These are phyloP conservation scores for Endocladia muricata DNA, from an alignment of 31 red algal genomes.

Conservation along the genomic window DNA sequence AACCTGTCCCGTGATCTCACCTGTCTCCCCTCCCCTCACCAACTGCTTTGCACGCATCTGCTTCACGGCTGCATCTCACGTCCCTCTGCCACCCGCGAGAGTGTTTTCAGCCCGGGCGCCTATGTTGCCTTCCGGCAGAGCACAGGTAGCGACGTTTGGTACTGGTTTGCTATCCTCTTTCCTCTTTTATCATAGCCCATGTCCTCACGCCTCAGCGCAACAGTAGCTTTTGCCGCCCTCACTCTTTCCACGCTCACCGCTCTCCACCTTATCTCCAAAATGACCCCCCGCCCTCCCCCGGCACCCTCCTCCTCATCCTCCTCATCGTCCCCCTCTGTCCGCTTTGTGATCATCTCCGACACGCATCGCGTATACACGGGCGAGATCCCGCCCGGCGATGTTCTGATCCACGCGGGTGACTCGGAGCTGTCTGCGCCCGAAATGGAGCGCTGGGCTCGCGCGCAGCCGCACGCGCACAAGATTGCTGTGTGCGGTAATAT, in stretches of 20 bases:
- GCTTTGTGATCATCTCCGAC: conserved; percentile 57
- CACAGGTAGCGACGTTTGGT: too few relatives aligned
- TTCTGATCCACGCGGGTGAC: conserved; percentile 61
- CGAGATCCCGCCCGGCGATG: conserved; percentile 33
- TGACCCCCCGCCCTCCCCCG: background rate
- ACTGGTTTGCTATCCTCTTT: too few relatives aligned
- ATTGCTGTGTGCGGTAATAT: conserved; percentile 59
- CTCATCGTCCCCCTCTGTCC: conserved; percentile 12
- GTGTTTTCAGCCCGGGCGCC: too few relatives aligned
- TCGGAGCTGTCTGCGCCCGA: conserved; percentile 30
- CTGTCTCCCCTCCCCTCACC: too few relatives aligned
- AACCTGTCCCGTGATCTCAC: too few relatives aligned
- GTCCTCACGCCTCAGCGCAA: too few relatives aligned
- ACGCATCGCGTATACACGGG: conserved; percentile 32
- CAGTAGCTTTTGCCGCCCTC: too few relatives aligned
- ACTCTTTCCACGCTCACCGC: background rate
- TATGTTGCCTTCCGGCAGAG: too few relatives aligned
- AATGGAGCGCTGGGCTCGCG: conserved; percentile 14
- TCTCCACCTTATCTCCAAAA: background rate
- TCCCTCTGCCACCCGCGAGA: too few relatives aligned
- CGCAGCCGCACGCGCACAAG: conserved; percentile 21
- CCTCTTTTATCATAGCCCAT: too few relatives aligned
- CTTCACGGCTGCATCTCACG: too few relatives aligned
- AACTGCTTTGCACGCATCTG: too few relatives aligned
- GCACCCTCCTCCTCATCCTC: background rate